Base-by-base conservation (phyloP, 2,329 filamentous ascomycete genomes). In the Diaporthe sp. region DNA sequence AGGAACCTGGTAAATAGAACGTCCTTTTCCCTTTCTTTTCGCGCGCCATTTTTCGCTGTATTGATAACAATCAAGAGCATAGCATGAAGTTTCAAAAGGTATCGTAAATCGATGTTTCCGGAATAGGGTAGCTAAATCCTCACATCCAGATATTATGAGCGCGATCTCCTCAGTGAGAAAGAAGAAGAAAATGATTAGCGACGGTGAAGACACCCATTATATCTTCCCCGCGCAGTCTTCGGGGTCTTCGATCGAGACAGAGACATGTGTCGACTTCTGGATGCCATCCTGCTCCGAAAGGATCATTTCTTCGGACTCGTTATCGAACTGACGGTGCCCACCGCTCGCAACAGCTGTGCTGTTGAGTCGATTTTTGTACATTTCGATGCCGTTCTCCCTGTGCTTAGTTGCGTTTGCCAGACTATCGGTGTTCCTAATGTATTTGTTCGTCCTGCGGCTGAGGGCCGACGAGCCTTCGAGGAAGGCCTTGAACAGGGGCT, bases 401-500 rank as follows among this genome's bases (percentile, higher is more conserved):
- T 55, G n/a, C 49, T 31, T 70, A 4, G 65, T 55, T 13, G n/a
- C 47, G 2, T 70, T 55, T 55, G 47, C 7, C 7, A 5, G 3
- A 15, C 65, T 70, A 1, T 55, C 49, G 10, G 12, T 70, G 34
- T 70, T 42, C 10, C 34, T 17, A 6, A 55, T 7, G 22, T 70
- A 55, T 8, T 39, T 39, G 63, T 51, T 53, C n/a, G 65, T 68
- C 20, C 65, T 68, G 9, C 47, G 47, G 34, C 65, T 53, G 47
- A 68, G 65, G 22, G 47, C 31, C 22, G 34, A 68, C 9, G 65
- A 68, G 31, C 71, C 57, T n/a, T 42, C 71, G 34, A 73, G 58
- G 20, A 73, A 31, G 13, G 72, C 73, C 47, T 79, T 80, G 78
- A 81, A 81, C 8, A 82, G 76, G 10, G 81, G 80, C 37, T 79